Evolutionary conservation across 768 basidiomycete genomes (phyloP).

Genomic region (Amanita jacksonii): DNA sequence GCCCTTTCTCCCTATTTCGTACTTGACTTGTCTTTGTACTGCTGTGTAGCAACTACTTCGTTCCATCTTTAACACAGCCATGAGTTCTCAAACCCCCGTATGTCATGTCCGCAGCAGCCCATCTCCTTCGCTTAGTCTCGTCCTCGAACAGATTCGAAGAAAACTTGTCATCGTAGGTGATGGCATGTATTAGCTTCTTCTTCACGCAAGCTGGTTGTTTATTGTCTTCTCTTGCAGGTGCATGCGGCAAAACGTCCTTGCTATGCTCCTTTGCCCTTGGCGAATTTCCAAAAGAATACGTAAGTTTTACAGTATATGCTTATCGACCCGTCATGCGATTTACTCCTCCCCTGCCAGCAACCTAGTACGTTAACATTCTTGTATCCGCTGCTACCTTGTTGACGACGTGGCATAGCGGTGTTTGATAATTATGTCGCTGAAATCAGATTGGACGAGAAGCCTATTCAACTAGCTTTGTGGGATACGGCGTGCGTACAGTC

Average conservation of each 20-base stretch:
- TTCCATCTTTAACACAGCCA: slow-evolving; percentile 13
- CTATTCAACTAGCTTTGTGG: slow-evolving; percentile 95
- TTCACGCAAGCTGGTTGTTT: slow-evolving; percentile 1
- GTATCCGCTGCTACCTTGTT: neutral
- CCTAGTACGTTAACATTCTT: slow-evolving; percentile 36
- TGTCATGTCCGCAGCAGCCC: slow-evolving; percentile 19
- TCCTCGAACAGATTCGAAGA: slow-evolving; percentile 61
- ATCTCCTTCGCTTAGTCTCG: slow-evolving; percentile 9
- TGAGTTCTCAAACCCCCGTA: slow-evolving; percentile 53
- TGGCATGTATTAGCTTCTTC: slow-evolving; percentile 42
- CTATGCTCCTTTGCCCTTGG: slow-evolving; percentile 88
- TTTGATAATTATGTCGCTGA: slow-evolving; percentile 99
- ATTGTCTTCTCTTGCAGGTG: slow-evolving; percentile 42
- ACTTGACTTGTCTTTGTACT: neutral
- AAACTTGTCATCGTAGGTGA: slow-evolving; percentile 98
- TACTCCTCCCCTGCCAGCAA: slow-evolving; percentile 33
- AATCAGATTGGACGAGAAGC: slow-evolving; percentile 94
- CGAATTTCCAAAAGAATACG: slow-evolving; percentile 95
- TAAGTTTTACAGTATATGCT: slow-evolving; percentile 34
- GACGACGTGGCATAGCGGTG: slow-evolving; percentile 48
- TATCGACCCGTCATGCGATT: slow-evolving; percentile 7
- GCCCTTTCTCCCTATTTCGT: slow-evolving; percentile 7
- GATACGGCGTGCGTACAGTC: slow-evolving; percentile 88
- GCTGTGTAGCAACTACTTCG: too few species aligned
- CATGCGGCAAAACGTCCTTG: slow-evolving; percentile 93